Evolutionary conservation across 2,329 filamentous ascomycete genomes (phyloP), one percentile per base, ranked within the genome.

Genomic region (Clonostachys solani): DNA sequence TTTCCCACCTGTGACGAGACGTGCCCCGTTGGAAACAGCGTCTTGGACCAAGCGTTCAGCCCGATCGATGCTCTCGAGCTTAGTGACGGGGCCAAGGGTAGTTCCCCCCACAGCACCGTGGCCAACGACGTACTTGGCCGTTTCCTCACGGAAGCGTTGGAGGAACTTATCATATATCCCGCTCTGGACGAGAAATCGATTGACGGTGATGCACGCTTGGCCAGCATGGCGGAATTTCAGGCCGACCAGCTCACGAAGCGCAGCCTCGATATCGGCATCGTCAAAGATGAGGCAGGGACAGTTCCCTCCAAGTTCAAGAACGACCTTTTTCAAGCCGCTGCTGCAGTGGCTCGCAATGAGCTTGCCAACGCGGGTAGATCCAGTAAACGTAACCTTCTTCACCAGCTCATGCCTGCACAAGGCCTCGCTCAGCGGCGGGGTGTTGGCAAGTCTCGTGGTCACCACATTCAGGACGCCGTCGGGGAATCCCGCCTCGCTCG

Each of bases 331-430:
- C 56, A 83, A 61, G 12, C 33, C 33, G 9, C 7, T n/a, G 34
- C 40, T 40, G 46, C 41, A 47, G 8, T 44, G 46, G 50, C 79
- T 80, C 6, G 75, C 87, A 46, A 92, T 88, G 46, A 83, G 72
- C 47, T 81, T 79, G 2, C 85, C 88, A 0, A 87, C 89, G 4
- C 72, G 73, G 2, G 83, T 86, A 10, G 82, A 87, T 29, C 89
- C 89, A 0, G 89, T 92, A 55, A 94, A 94, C 2, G 84, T 84
- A 43, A 92, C 72, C 58, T 86, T 89, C 54, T 87, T 80, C 33
- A 92, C 78, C 43, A 80, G 78, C 50, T 81, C 73, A 63, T 92
- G 88, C 34, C 75, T 70, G 1, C 84, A 81, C 7, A 92, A 72
- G 1, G 83, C 80, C 5, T 80, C 75, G 13, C 88, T 87, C 1